Conservation (phyloP, 805 yeast species). For the Saccharomycopsis guyanensis region DNA sequence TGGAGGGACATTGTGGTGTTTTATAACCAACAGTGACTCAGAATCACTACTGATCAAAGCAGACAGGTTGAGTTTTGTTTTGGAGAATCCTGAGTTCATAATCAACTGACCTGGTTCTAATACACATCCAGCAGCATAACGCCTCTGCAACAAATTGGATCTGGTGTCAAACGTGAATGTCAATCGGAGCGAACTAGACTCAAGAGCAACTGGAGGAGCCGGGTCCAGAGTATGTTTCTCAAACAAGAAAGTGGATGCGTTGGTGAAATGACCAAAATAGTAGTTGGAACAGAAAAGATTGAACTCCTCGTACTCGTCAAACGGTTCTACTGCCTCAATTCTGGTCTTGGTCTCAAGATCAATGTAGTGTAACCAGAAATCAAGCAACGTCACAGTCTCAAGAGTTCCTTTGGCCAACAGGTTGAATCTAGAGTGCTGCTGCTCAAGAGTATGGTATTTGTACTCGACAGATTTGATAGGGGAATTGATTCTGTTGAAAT, state of each 20-base stretch:
- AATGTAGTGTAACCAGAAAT: constrained; percentile 48
- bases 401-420: constrained; percentile 30
- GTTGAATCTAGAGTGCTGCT: constrained; percentile 45
- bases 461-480: constrained; percentile 58
- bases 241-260: not conserved
- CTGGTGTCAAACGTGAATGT: not conserved
- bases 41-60: constrained; percentile 8
- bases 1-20: constrained; percentile 23
- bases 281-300: constrained; percentile 70
- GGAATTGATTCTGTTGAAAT: constrained; percentile 56
- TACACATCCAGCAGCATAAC: constrained; percentile 35
- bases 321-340: constrained; percentile 50
- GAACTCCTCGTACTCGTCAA: constrained; percentile 84
- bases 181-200: not conserved
- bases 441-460: constrained; percentile 41
- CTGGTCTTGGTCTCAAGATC: constrained; percentile 30
- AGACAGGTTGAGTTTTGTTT: constrained; percentile 27
- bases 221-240: not conserved
- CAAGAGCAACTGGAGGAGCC: too few relatives aligned
- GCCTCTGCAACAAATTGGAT: constrained; percentile 27
- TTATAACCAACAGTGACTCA: not conserved
- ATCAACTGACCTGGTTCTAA: constrained; percentile 22
- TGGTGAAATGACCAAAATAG: constrained; percentile 54
- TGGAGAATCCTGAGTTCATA: constrained; percentile 35
- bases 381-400: constrained; percentile 46